Conservation (phyloP, 225 moss, liverwort and hornwort genomes). For the Asterella californica region DNA sequence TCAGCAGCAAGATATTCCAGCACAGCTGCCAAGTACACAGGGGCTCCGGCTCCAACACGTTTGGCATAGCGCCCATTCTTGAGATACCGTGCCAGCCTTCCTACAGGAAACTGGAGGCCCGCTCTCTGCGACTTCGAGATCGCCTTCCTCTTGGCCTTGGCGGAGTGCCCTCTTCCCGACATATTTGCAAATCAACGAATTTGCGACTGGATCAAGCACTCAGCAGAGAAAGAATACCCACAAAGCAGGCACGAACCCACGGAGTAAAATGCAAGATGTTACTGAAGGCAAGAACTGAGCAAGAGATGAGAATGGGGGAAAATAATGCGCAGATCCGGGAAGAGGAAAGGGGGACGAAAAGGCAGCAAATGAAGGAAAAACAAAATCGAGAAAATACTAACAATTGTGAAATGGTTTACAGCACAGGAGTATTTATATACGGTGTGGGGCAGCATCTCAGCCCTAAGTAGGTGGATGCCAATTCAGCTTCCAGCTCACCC, state of each 20-base stretch:
- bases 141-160: slow-evolving; percentile 73
- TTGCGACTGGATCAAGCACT: neutral
- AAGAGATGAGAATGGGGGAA: neutral
- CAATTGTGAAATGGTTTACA: slow-evolving; percentile 1
- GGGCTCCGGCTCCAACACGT: slow-evolving; percentile 76
- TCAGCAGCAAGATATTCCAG: slow-evolving; percentile 81
- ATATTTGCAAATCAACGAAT: slow-evolving; percentile 4
- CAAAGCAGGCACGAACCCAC: slow-evolving; percentile 15
- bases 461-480: slow-evolving; percentile 27
- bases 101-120: slow-evolving; percentile 76
- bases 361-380: neutral
- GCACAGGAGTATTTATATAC: slow-evolving; percentile 22
- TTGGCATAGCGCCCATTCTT: slow-evolving; percentile 78
- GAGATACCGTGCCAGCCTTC: slow-evolving; percentile 71
- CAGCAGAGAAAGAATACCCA: neutral
- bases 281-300: neutral
- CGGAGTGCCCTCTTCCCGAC: slow-evolving; percentile 33
- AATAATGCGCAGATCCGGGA: neutral
- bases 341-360: neutral
- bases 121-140: slow-evolving; percentile 73
- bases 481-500: slow-evolving; percentile 18
- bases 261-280: slow-evolving; percentile 8
- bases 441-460: slow-evolving; percentile 12
- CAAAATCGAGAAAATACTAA: slow-evolving; percentile 12
- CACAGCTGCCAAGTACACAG: slow-evolving; percentile 75